These are phyloP conservation scores for Gastrodia elata DNA, from an alignment of 106 monocot genomes.

Conservation along the genomic window DNA sequence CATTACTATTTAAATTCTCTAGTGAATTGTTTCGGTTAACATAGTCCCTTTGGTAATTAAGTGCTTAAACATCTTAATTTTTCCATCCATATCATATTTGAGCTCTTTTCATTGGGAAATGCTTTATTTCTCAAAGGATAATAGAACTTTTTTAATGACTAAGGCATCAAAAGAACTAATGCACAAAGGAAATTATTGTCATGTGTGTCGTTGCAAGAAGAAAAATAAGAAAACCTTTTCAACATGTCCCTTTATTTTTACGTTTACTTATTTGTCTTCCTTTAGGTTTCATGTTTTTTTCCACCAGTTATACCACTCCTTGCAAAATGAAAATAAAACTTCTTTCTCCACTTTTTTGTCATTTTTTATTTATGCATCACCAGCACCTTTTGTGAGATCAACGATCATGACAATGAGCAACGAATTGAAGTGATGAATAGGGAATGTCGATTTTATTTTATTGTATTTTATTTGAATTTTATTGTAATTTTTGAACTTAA, in stretches of 20 bases:
- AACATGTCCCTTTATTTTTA: not conserved
- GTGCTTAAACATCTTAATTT: not conserved
- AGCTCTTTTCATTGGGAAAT: not conserved
- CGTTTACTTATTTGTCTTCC: not conserved
- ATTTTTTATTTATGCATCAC: too few relatives aligned
- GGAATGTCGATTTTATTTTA: too few relatives aligned
- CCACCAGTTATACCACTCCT: not conserved
- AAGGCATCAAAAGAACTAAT: not conserved
- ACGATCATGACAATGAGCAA: too few relatives aligned
- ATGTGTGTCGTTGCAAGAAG: not conserved
- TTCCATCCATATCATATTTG: not conserved
- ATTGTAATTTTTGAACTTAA: too few relatives aligned
- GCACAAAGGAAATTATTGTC: too few relatives aligned
- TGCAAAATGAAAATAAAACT: too few relatives aligned
- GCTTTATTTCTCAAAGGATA: not conserved
- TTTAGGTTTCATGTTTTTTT: not conserved
- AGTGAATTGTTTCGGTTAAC: too few relatives aligned
- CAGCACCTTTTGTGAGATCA: too few relatives aligned
- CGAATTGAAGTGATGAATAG: too few relatives aligned
- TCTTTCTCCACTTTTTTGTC: too few relatives aligned
- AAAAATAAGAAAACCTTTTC: not conserved
- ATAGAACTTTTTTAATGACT: not conserved
- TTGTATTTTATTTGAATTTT: too few relatives aligned
- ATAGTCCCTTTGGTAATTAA: not conserved
- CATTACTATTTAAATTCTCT: too few relatives aligned